phyloP scores from a whole-genome alignment of 2,329 filamentous ascomycete species.

The Dactylellina cionopaga region DNA sequence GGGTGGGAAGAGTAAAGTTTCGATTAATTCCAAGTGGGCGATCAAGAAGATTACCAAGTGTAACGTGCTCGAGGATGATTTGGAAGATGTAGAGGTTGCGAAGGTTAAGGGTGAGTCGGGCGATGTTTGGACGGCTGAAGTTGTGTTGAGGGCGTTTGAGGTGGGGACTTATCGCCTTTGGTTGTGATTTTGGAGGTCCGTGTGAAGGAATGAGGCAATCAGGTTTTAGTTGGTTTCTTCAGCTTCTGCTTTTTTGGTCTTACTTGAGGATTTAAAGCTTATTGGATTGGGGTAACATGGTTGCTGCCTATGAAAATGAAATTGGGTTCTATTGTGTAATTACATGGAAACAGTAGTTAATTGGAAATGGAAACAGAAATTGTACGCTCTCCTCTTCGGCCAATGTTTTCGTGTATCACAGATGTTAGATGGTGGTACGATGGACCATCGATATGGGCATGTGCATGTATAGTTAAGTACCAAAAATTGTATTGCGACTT shows the following conservation, averaged over 20 bases:
- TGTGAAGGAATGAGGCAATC: background rate
- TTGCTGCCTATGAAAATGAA: too few species aligned
- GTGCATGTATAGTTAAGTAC: too few species aligned
- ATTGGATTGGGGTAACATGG: too few species aligned
- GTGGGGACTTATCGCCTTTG: conserved; percentile 80
- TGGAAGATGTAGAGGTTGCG: conserved; percentile 67
- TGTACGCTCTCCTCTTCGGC: too few species aligned
- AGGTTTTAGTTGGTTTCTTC: background rate
- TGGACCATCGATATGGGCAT: too few species aligned
- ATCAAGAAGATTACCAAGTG: conserved; percentile 82
- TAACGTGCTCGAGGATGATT: conserved; percentile 88
- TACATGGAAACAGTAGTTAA: too few species aligned
- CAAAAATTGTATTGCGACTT: too few species aligned
- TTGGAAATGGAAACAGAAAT: too few species aligned
- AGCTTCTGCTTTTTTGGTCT: background rate
- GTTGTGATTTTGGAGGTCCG: conserved; percentile 59
- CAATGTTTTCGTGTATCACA: too few species aligned
- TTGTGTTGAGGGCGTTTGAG: conserved; percentile 82
- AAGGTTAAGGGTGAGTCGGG: conserved; percentile 59
- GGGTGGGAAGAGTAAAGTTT: conserved; percentile 80
- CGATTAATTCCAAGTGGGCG: conserved; percentile 68
- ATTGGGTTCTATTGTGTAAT: too few species aligned
- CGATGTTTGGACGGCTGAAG: conserved; percentile 66
- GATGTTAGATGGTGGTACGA: too few species aligned
- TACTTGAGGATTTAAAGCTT: too few species aligned